Percentiles rank a stretch among this genome's conserved stretches.
These are phyloP conservation scores for Stereum hirsutum DNA, from an alignment of 1,284 basidiomycete genomes.

Conservation along the genomic window DNA sequence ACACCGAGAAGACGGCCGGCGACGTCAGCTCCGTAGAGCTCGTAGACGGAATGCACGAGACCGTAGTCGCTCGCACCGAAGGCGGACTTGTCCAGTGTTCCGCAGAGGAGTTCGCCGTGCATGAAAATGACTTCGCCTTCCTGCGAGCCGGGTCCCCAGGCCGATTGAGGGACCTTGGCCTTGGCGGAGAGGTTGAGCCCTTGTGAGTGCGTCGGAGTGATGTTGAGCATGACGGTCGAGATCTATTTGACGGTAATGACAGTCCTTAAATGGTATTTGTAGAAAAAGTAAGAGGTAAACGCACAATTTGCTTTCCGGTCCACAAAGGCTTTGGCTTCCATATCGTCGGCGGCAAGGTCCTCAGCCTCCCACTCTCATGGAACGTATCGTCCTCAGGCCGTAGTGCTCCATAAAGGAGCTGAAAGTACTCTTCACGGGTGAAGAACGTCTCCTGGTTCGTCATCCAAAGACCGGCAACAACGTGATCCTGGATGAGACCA, in stretches of 20 bases:
- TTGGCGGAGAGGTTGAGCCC: slow-evolving; percentile 85
- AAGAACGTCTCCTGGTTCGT: slow-evolving; percentile 95
- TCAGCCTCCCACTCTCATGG: slow-evolving; percentile 57
- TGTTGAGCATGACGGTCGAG: slow-evolving; percentile 87
- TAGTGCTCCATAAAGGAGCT: slow-evolving; percentile 92
- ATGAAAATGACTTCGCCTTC: slow-evolving; percentile 90
- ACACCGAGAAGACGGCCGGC: slow-evolving; percentile 92
- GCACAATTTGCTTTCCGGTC: slow-evolving; percentile 97
- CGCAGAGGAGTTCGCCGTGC: slow-evolving; percentile 88
- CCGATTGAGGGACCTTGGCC: slow-evolving; percentile 77
- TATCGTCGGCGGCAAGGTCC: slow-evolving; percentile 86
- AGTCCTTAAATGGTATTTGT: background rate
- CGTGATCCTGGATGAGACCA: slow-evolving; percentile 98
- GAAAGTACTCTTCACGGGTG: slow-evolving; percentile 92
- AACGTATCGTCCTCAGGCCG: slow-evolving; percentile 76
- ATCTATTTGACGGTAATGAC: slow-evolving; percentile 56
- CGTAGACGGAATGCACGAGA: slow-evolving; percentile 97
- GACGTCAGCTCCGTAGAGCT: slow-evolving; percentile 88
- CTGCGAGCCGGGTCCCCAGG: slow-evolving; percentile 74
- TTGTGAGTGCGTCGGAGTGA: slow-evolving; percentile 75
- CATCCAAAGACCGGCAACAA: slow-evolving; percentile 99
- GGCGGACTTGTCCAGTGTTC: slow-evolving; percentile 95
- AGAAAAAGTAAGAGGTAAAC: slow-evolving; percentile 18
- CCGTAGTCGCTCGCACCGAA: slow-evolving; percentile 97
- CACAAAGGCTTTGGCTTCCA: slow-evolving; percentile 88